Conservation (phyloP, 352 stramenopile genomes). For the Globisporangium ultimum region DNA sequence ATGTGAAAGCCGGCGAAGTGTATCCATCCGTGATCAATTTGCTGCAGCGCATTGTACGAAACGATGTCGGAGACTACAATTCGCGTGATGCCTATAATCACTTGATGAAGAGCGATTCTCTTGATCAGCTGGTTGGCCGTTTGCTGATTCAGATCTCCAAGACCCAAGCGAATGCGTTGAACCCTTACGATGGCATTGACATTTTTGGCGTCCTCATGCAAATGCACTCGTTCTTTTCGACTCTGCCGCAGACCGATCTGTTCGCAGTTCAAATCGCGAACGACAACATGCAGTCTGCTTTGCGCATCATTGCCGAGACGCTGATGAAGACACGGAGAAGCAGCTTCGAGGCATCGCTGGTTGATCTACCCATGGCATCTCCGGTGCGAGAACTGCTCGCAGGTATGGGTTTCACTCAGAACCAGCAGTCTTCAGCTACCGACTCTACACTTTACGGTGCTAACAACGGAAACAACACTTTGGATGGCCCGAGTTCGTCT, state of each 20-base stretch:
- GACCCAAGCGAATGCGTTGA: conserved; percentile 48
- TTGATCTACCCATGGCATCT: conserved; percentile 55
- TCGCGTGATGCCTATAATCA: conserved; percentile 64
- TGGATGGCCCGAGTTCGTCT: not conserved
- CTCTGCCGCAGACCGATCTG: conserved; percentile 52
- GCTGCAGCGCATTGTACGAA: conserved; percentile 74
- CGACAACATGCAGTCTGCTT: conserved; percentile 67
- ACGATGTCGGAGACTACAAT: conserved; percentile 81
- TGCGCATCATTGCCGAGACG: conserved; percentile 66
- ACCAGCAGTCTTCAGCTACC: conserved; percentile 18
- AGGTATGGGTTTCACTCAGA: conserved; percentile 28
- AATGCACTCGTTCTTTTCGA: conserved; percentile 86
- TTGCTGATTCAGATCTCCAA: conserved; percentile 67
- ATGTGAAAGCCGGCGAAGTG: conserved; percentile 60
- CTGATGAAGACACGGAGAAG: conserved; percentile 46
- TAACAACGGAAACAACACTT: conserved; percentile 9
- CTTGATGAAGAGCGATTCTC: conserved; percentile 68
- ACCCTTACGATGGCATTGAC: conserved; percentile 76
- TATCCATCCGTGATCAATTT: conserved; percentile 79
- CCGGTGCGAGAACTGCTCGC: conserved; percentile 46
- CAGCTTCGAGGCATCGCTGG: conserved; percentile 55
- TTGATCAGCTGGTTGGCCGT: conserved; percentile 75
- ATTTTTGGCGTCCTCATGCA: conserved; percentile 83
- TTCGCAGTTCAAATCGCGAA: conserved; percentile 73
- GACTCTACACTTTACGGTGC: conserved; percentile 18